Base-by-base conservation (phyloP, 2,329 filamentous ascomycete species). In the Uncinocarpus reesii region DNA sequence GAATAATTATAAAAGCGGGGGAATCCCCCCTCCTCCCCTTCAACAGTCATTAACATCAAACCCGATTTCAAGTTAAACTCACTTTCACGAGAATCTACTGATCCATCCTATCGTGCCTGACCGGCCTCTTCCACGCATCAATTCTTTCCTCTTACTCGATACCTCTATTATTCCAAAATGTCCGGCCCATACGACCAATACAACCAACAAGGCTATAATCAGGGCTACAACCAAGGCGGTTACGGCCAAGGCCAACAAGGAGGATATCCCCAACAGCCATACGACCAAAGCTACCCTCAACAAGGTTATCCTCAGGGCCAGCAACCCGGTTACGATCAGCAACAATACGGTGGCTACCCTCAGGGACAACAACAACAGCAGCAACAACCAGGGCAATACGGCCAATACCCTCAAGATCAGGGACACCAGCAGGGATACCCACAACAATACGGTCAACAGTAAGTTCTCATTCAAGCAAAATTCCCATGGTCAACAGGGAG, bases 161-260 rank as follows among this genome's bases (percentile, higher is more conserved):
- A n/a, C n/a, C n/a, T n/a, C n/a, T n/a, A n/a, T n/a, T n/a, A n/a
- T n/a, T n/a, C n/a, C 43, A 47, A 24, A 35, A 55, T 52, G 46
- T 53, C 51, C 18, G 51, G 47, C 38, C 48, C 46, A 16, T 55
- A 55, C 53, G 48, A 55, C 48, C 56, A 62, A 45, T 52, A 59
- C 49, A 55, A 62, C 45, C 53, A 58, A n/a, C n/a, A n/a, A 47
- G 57, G 61, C 42, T 50, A 59, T 50, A 55, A 62, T 43, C 52
- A 58, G 43, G 57, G 61, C 42, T 50, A 57, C 49, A 54, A 60
- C 47, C 53, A 58, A 42, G 56, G 61, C 37, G 49, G 53, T 34
- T 55, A 59, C 26, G 51, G 50, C 15, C 58, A 60, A 50, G n/a
- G n/a, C n/a, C 53, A 64, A 53, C 55, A 65, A 53, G 56, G 59